Conservation (phyloP, 371 early-diverging fungal genomes). For the Haplosporangium sp. region DNA sequence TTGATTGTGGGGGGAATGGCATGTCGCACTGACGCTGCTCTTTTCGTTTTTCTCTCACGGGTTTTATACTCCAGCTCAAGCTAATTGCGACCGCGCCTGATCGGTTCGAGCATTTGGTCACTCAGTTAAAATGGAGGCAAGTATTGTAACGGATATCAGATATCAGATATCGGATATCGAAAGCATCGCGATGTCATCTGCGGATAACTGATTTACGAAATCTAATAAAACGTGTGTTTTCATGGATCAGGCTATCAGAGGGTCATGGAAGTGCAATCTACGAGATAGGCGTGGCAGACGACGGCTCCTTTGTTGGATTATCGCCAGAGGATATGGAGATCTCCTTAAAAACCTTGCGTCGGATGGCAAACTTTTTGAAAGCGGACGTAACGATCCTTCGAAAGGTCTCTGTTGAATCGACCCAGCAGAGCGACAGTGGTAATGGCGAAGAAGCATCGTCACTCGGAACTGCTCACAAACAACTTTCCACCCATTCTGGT, state of each 20-base stretch:
- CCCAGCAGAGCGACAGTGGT: slow-evolving; percentile 9
- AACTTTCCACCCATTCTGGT: slow-evolving; percentile 21
- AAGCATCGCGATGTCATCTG: no score
- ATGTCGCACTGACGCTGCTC: no score
- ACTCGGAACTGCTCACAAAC: slow-evolving; percentile 19
- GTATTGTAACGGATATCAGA: slow-evolving; percentile 5
- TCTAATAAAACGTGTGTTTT: neutral
- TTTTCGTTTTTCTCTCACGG: neutral
- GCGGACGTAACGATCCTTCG: slow-evolving; percentile 67
- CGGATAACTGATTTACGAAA: no score
- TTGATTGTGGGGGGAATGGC: no score
- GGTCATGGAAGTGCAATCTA: slow-evolving; percentile 91
- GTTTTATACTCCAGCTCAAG: slow-evolving; percentile 67
- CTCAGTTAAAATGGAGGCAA: slow-evolving; percentile 91
- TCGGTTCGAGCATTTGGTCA: slow-evolving; percentile 87
- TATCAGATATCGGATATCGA: neutral
- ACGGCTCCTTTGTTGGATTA: slow-evolving; percentile 83
- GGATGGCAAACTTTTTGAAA: slow-evolving; percentile 72
- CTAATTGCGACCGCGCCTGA: slow-evolving; percentile 77
- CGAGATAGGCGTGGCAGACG: slow-evolving; percentile 90
- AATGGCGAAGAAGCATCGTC: slow-evolving; percentile 7
- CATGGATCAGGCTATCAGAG: slow-evolving; percentile 74
- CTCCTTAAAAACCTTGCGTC: slow-evolving; percentile 68
- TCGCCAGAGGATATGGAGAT: slow-evolving; percentile 66
- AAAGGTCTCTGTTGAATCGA: slow-evolving; percentile 54